These are phyloP conservation scores for Populus davidiana DNA, from an alignment of 345 rosid species.

Conservation along the genomic window DNA sequence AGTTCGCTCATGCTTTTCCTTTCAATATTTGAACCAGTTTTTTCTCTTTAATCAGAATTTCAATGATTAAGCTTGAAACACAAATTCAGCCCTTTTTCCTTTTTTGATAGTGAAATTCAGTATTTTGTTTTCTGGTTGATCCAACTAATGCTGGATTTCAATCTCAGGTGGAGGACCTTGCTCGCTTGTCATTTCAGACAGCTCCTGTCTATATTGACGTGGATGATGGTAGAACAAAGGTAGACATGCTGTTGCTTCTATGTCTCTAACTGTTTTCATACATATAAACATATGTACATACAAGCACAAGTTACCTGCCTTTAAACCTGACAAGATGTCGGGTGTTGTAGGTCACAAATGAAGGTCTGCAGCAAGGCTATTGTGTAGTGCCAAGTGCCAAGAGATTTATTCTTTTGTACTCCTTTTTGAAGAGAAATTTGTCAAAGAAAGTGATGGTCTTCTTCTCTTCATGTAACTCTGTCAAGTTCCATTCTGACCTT, in stretches of 20 bases:
- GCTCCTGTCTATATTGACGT: conserved; percentile 84
- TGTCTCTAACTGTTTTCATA: not conserved
- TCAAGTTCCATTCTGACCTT: conserved; percentile 82
- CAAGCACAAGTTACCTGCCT: not conserved
- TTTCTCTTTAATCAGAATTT: not conserved
- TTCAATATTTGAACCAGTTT: not conserved
- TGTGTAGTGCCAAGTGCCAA: conserved; percentile 81
- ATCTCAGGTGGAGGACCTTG: conserved; percentile 90
- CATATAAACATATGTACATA: not conserved
- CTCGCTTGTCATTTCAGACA: conserved; percentile 82
- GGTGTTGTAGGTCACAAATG: conserved; percentile 78
- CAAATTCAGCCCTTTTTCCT: not conserved
- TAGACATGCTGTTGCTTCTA: conserved; percentile 16
- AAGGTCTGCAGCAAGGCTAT: conserved; percentile 93
- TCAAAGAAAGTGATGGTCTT: conserved; percentile 97
- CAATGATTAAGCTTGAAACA: not conserved
- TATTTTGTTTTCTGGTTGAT: not conserved
- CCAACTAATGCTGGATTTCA: not conserved
- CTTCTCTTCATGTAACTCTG: conserved; percentile 98
- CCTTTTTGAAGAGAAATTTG: conserved; percentile 83
- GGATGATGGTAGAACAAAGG: conserved; percentile 93
- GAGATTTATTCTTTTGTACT: conserved; percentile 79
- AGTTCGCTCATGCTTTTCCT: not conserved
- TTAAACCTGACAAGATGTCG: conserved; percentile 12
- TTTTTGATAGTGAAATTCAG: not conserved